phyloP scores from a whole-genome alignment of 2,329 filamentous ascomycete species.

The Botrytis sinoallii region DNA sequence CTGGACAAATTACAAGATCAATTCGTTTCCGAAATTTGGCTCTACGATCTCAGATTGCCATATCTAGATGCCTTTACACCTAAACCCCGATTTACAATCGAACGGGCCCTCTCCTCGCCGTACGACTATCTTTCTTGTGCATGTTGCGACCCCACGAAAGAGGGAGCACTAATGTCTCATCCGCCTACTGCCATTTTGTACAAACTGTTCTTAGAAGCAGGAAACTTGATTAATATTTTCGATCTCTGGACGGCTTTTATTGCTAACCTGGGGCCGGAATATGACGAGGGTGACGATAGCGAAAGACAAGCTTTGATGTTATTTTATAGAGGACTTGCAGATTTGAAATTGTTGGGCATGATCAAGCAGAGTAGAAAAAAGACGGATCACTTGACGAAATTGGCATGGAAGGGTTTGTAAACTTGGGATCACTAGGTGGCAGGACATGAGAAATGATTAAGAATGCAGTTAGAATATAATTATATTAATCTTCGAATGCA shows the following conservation, averaged over 20 bases:
- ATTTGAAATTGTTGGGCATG: slow-evolving; percentile 81
- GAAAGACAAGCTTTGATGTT: slow-evolving; percentile 63
- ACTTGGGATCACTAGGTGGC: neutral
- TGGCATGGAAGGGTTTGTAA: slow-evolving; percentile 72
- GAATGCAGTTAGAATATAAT: neutral
- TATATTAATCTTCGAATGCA: slow-evolving; percentile 1
- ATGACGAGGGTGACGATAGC: slow-evolving; percentile 39
- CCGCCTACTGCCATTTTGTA: slow-evolving; percentile 73
- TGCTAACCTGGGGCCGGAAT: slow-evolving; percentile 48
- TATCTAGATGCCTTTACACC: slow-evolving; percentile 73
- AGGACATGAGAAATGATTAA: neutral
- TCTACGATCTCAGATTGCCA: slow-evolving; percentile 70
- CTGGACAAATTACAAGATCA: slow-evolving; percentile 42
- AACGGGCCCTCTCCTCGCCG: slow-evolving; percentile 67
- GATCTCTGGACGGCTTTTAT: slow-evolving; percentile 79
- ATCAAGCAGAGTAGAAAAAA: slow-evolving; percentile 89
- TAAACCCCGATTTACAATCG: slow-evolving; percentile 65
- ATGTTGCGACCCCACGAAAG: slow-evolving; percentile 56
- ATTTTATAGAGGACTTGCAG: slow-evolving; percentile 84
- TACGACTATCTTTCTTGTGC: slow-evolving; percentile 74
- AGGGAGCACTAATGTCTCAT: slow-evolving; percentile 56
- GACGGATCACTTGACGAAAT: slow-evolving; percentile 85
- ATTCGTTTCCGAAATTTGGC: slow-evolving; percentile 68
- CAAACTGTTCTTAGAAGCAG: slow-evolving; percentile 75
- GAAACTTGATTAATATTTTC: slow-evolving; percentile 71